These are phyloP conservation scores for Sambucus nigra DNA, from an alignment of 129 eudicot genomes.

Conservation along the genomic window DNA sequence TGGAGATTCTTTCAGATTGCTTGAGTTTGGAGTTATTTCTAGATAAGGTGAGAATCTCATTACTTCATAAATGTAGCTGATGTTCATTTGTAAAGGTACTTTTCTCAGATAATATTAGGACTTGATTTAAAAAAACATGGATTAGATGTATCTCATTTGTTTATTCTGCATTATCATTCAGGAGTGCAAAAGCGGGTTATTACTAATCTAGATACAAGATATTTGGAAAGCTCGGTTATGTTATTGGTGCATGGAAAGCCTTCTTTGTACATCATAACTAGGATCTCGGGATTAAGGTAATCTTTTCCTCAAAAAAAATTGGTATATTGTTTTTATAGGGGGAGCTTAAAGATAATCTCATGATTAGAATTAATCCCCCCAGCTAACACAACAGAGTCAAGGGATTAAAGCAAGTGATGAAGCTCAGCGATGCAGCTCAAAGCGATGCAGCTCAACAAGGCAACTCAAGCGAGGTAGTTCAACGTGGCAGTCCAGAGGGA, in stretches of 20 bases:
- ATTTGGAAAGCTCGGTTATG: slow-evolving; percentile 89
- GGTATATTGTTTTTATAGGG: too few relatives aligned
- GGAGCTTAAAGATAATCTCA: too few relatives aligned
- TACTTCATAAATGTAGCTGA: slow-evolving; percentile 92
- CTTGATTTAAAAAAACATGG: slow-evolving; percentile 6
- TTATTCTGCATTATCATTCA: slow-evolving; percentile 20
- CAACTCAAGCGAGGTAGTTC: too few relatives aligned
- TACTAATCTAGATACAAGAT: slow-evolving; percentile 89
- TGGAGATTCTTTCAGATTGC: slow-evolving; percentile 38
- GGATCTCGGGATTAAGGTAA: slow-evolving; percentile 71
- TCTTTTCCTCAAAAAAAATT: slow-evolving; percentile 1
- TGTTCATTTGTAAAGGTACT: slow-evolving; percentile 72
- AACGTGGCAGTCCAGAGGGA: too few relatives aligned
- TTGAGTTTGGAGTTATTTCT: slow-evolving; percentile 73
- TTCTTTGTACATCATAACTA: slow-evolving; percentile 71
- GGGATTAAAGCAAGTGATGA: too few relatives aligned
- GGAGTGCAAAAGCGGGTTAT: slow-evolving; percentile 98
- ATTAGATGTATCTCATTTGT: slow-evolving; percentile 5
- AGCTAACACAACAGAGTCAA: too few relatives aligned
- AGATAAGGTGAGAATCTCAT: slow-evolving; percentile 66
- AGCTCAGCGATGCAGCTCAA: too few relatives aligned
- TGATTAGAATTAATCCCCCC: too few relatives aligned
- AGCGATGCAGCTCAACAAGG: too few relatives aligned
- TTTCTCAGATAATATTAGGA: not conserved
- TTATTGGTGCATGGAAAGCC: slow-evolving; percentile 86